Percentiles rank a stretch among this genome's conserved stretches.
Conservation (phyloP, 2,329 filamentous ascomycete species). For the Ceratocystis huliohia region DNA sequence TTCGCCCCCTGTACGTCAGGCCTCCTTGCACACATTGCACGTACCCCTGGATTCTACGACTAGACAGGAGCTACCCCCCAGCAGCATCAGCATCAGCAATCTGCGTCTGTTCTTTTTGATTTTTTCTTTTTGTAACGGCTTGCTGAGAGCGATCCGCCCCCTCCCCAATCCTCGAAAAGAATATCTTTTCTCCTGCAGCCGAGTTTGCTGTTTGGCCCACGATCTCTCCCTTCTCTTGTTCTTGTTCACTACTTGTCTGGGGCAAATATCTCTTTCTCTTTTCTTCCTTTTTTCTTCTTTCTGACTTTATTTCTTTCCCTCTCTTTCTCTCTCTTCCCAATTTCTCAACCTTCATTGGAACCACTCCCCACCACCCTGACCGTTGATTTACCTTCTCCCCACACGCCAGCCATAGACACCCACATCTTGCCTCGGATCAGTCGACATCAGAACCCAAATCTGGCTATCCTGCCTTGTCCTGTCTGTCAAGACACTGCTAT, state of each 20-base stretch:
- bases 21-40: constrained; percentile 4
- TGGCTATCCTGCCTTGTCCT: not conserved
- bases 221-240: constrained; percentile 1
- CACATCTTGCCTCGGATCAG: not conserved
- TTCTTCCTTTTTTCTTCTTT: not conserved
- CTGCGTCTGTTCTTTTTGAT: constrained; percentile 1
- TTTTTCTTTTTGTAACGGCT: constrained; percentile 1
- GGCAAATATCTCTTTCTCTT: not conserved
- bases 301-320: not conserved
- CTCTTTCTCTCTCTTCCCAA: not conserved
- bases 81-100: constrained; percentile 2
- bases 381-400: not conserved
- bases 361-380: not conserved
- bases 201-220: not conserved
- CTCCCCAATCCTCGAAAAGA: constrained; percentile 4
- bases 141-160: not conserved
- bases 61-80: constrained; percentile 7
- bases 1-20: constrained; percentile 9
- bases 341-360: not conserved
- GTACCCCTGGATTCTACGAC: constrained; percentile 4
- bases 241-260: not conserved
- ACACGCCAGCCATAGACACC: not conserved
- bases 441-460: not conserved
- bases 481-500: constrained; percentile 1
- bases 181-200: constrained; percentile 7